Evolutionary conservation across 108 stramenopile species (phyloP).

Genomic region (Cylindrotheca closterium): DNA sequence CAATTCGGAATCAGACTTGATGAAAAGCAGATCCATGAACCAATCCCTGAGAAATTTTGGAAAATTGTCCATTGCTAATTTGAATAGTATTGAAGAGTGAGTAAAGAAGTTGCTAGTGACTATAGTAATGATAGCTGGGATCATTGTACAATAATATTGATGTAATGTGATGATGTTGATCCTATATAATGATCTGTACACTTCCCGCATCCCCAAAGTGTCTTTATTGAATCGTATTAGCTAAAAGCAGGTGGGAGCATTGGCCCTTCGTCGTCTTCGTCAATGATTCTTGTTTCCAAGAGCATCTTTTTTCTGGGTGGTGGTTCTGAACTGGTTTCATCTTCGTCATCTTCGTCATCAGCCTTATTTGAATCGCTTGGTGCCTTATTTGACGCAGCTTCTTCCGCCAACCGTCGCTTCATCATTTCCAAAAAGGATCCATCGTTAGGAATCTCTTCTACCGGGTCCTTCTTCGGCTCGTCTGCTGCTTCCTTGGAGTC

Average conservation of each 20-base stretch:
- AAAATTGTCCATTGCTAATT: too few relatives aligned
- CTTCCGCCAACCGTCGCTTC: slow-evolving; percentile 39
- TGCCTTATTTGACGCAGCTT: too few relatives aligned
- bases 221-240: too few relatives aligned
- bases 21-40: too few relatives aligned
- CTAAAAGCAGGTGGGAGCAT: slow-evolving; percentile 5
- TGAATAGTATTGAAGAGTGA: too few relatives aligned
- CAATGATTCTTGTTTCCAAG: slow-evolving; percentile 11
- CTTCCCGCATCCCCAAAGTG: too few relatives aligned
- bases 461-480: neutral
- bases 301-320: neutral
- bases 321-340: neutral
- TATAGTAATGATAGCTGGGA: too few relatives aligned
- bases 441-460: slow-evolving; percentile 48
- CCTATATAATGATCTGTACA: too few relatives aligned
- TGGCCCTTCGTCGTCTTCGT: slow-evolving; percentile 20
- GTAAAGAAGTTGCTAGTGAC: too few relatives aligned
- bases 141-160: too few relatives aligned
- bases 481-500: neutral
- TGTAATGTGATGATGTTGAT: too few relatives aligned
- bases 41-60: too few relatives aligned
- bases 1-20: neutral
- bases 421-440: slow-evolving; percentile 69
- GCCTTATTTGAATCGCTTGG: neutral
- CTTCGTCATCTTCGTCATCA: neutral